Percentiles rank a stretch among this genome's conserved stretches.
These are phyloP conservation scores for Puccinia polysora DNA, from an alignment of 1,284 basidiomycete species.

Conservation along the genomic window DNA sequence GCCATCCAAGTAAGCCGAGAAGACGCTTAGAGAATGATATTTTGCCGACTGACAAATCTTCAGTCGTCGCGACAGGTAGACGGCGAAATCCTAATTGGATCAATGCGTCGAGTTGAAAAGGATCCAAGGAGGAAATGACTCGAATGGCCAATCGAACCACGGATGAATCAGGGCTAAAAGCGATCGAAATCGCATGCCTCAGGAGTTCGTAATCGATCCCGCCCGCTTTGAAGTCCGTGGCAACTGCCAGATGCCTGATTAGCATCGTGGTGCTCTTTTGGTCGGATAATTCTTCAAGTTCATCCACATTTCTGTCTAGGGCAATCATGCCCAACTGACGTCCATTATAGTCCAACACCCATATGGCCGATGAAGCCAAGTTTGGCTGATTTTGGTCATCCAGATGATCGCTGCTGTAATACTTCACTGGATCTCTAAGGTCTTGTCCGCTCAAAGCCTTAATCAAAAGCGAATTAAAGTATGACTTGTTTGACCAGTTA, in stretches of 20 bases:
- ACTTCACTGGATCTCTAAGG: conserved; percentile 15
- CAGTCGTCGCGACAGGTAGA: neutral
- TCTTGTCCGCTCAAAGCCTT: neutral
- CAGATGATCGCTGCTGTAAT: neutral
- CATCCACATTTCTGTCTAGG: neutral
- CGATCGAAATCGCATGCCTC: neutral
- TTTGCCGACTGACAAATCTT: neutral
- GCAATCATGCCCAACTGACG: conserved; percentile 37
- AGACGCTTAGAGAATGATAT: neutral
- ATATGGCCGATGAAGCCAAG: no score
- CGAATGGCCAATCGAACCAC: conserved; percentile 8
- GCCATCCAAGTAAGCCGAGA: conserved; percentile 1
- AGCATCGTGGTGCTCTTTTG: neutral
- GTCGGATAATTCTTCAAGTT: neutral
- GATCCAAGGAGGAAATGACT: conserved; percentile 1
- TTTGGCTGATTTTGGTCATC: neutral
- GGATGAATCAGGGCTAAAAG: neutral
- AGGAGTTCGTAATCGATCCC: conserved; percentile 36
- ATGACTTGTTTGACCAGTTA: conserved; percentile 11
- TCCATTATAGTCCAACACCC: conserved; percentile 35
- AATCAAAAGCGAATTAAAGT: conserved; percentile 18
- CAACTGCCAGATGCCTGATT: conserved; percentile 30
- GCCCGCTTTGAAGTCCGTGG: conserved; percentile 23
- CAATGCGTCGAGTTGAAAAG: conserved; percentile 6
- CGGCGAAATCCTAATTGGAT: conserved; percentile 9